Base-by-base conservation (phyloP, 768 basidiomycete species). In the Pleurotus sapidus region DNA sequence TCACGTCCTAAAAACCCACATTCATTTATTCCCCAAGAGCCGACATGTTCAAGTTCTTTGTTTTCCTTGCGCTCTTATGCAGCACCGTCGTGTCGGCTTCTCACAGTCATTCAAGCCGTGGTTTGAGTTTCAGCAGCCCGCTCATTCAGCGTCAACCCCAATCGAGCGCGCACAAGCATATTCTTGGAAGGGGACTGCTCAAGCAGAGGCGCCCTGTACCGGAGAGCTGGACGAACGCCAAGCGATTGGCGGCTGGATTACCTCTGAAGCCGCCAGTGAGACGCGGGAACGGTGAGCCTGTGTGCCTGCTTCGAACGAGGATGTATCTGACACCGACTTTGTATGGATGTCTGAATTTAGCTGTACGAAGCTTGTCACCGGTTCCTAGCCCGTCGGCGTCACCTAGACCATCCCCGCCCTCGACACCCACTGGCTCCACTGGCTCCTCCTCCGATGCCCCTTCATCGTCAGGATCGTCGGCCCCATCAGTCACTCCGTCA, bases 1-100 rank as follows among this genome's bases (percentile, higher is more conserved):
- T 54, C 39, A 54, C 38, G 37, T 54, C 51, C 24, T 54, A 40
- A n/a, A 38, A 24, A 20, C 30, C 38, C 51, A 54, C 51, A 54
- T 54, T 54, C 51, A 18, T 54, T 54, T 54, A 39, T 39, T 54
- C 8, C 23, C 3, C 30, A 4, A 34, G 30, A 34, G 11, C 11
- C 30, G 49, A 17, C 27, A 54, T 39, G 37, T 12, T 54, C 51
- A 54, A 24, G 51, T 24, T 18, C 51, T 34, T 30, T 34, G n/a
- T 43, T 9, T 7, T 54, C 24, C 39, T 54, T 6, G 42, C 42
- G 14, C 11, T 23, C 5, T 12, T 54, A 17, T 30, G 38, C 5
- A 39, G 27, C 24, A 37, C 37, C n/a, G 9, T 34, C 30, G 30
- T 11, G 30, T 34, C 38, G 15, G 51, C 51, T 23, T 54, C 38